These are phyloP conservation scores for Penicillium tannophilum DNA, from an alignment of 495 filamentous ascomycete genomes.

Conservation along the genomic window DNA sequence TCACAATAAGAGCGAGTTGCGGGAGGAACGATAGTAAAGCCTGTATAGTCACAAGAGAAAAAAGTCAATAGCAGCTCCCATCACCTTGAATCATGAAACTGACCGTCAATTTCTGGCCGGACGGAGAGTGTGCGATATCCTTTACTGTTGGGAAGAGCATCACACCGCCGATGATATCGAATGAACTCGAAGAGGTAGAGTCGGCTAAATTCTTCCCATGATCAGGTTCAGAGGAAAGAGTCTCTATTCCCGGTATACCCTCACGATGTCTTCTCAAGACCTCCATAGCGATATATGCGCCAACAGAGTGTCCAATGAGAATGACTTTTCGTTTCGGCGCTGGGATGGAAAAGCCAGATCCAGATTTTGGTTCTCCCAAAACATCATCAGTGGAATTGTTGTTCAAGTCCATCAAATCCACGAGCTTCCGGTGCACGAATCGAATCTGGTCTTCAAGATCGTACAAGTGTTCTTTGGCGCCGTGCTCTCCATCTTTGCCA, in stretches of 20 bases:
- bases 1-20: conserved; percentile 54
- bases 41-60: conserved; percentile 13
- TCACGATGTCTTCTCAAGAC: conserved; percentile 57
- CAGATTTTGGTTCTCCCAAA: background rate
- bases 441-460: conserved; percentile 66
- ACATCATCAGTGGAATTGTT: background rate
- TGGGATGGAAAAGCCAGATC: background rate
- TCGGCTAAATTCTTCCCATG: background rate
- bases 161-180: conserved; percentile 60
- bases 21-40: conserved; percentile 54
- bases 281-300: conserved; percentile 76
- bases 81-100: background rate
- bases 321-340: conserved; percentile 54
- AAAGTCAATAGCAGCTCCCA: background rate
- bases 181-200: conserved; percentile 6
- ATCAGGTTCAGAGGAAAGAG: background rate
- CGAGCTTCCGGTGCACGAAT: conserved; percentile 36
- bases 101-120: conserved; percentile 60
- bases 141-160: conserved; percentile 79
- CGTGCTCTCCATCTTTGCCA: background rate
- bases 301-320: conserved; percentile 83
- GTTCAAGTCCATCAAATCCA: conserved; percentile 20
- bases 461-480: conserved; percentile 16
- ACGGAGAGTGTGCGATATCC: conserved; percentile 68
- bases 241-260: conserved; percentile 2